Conservation (phyloP, 2,329 filamentous ascomycete species). For the Microdochium nivale region DNA sequence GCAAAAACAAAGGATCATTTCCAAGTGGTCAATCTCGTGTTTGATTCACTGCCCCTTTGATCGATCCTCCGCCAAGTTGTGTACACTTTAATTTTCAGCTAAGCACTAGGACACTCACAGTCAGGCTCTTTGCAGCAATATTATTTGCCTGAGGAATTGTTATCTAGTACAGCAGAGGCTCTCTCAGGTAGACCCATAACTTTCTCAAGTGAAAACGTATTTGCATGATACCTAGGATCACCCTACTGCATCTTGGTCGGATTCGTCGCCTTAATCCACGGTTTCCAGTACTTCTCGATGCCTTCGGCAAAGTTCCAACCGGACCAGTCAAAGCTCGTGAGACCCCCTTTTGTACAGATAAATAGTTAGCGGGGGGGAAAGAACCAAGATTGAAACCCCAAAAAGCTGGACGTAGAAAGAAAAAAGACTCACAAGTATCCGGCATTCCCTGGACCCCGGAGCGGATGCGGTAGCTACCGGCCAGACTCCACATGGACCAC, state of each 20-base stretch:
- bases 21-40: too few species aligned
- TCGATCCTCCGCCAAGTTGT: too few species aligned
- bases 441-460: slow-evolving; percentile 33
- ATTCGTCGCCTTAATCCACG: slow-evolving; percentile 36
- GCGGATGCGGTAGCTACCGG: slow-evolving; percentile 36
- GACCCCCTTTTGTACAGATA: slow-evolving; percentile 17
- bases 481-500: slow-evolving; percentile 41
- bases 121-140: too few species aligned
- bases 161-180: too few species aligned
- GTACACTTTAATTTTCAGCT: too few species aligned
- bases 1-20: too few species aligned
- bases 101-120: too few species aligned
- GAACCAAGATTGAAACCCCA: not conserved
- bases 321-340: slow-evolving; percentile 36
- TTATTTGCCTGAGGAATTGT: too few species aligned
- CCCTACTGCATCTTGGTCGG: not conserved
- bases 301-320: slow-evolving; percentile 35
- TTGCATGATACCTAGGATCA: not conserved
- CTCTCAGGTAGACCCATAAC: too few species aligned
- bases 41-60: too few species aligned
- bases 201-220: not conserved
- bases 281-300: slow-evolving; percentile 40
- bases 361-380: not conserved
- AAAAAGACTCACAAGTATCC: slow-evolving; percentile 27
- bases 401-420: not conserved